phyloP scores from a whole-genome alignment of 495 filamentous ascomycete genomes.

The Penicillium taxi region DNA sequence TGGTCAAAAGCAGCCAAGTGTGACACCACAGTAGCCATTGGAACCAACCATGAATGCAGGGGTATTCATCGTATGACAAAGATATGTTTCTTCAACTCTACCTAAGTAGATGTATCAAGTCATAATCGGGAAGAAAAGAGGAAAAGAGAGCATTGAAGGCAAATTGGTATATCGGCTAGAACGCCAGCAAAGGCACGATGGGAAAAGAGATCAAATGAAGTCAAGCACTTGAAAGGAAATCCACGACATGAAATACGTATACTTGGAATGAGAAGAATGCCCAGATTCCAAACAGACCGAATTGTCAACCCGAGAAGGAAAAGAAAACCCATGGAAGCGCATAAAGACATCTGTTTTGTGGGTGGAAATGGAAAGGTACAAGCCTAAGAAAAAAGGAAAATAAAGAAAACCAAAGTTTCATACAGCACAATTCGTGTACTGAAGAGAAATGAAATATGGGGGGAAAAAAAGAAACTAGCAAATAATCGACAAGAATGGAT shows the following conservation, averaged over 20 bases:
- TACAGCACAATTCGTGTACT: conserved; percentile 28
- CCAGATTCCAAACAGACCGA: conserved; percentile 11
- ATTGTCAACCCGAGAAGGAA: conserved; percentile 16
- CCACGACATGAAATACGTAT: conserved; percentile 24
- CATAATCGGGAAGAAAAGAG: conserved; percentile 8
- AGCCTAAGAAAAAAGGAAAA: conserved; percentile 12
- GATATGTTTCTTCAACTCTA: no score
- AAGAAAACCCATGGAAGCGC: conserved; percentile 12
- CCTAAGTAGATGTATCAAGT: no score
- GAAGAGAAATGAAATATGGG: conserved; percentile 28
- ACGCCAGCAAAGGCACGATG: conserved; percentile 17
- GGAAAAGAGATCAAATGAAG: conserved; percentile 12
- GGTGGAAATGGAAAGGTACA: conserved; percentile 6
- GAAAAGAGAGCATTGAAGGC: conserved; percentile 10
- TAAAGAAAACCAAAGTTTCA: conserved; percentile 14
- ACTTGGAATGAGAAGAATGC: conserved; percentile 11
- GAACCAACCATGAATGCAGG: no score
- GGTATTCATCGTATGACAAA: no score
- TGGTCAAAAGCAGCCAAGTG: no score
- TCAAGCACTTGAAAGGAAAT: conserved; percentile 15
- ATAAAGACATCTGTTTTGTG: conserved; percentile 11
- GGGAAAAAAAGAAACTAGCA: conserved; percentile 21
- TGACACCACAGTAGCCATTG: no score
- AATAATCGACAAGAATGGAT: conserved; percentile 19
- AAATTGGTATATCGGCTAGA: conserved; percentile 30